Evolutionary conservation across 1,284 basidiomycete genomes (phyloP).

Genomic region (Marasmius fiardii): DNA sequence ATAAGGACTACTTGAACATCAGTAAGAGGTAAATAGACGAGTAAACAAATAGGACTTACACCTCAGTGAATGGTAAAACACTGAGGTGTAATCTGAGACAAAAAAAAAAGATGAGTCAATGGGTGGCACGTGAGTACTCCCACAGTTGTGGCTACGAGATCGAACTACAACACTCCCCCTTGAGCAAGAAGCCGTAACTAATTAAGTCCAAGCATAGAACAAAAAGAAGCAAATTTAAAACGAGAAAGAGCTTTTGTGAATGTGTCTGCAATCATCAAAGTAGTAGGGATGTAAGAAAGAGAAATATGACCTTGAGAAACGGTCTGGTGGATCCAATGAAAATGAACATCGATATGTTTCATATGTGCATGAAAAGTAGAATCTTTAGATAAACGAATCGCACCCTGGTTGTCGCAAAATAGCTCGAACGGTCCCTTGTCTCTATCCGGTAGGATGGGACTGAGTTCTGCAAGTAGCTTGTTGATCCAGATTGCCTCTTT

Average conservation of each 20-base stretch:
- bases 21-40: neutral
- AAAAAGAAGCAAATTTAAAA: neutral
- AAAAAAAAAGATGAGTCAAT: neutral
- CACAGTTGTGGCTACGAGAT: neutral
- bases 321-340: neutral
- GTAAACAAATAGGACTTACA: neutral
- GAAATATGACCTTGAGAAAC: neutral
- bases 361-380: neutral
- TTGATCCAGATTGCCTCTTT: constrained; percentile 24
- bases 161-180: constrained; percentile 1
- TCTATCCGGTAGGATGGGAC: neutral
- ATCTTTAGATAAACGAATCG: neutral
- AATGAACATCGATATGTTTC: constrained; percentile 5
- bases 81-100: neutral
- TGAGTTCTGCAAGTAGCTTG: neutral
- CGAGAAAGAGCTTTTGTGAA: constrained; percentile 1
- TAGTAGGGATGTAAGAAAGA: neutral
- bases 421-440: neutral
- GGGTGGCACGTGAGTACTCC: neutral
- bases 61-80: neutral
- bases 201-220: neutral
- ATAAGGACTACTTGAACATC: neutral
- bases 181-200: neutral
- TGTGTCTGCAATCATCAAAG: neutral
- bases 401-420: constrained; percentile 1